Evolutionary conservation across 352 stramenopile species (phyloP).

Genomic region (Phytopythium montanum): DNA sequence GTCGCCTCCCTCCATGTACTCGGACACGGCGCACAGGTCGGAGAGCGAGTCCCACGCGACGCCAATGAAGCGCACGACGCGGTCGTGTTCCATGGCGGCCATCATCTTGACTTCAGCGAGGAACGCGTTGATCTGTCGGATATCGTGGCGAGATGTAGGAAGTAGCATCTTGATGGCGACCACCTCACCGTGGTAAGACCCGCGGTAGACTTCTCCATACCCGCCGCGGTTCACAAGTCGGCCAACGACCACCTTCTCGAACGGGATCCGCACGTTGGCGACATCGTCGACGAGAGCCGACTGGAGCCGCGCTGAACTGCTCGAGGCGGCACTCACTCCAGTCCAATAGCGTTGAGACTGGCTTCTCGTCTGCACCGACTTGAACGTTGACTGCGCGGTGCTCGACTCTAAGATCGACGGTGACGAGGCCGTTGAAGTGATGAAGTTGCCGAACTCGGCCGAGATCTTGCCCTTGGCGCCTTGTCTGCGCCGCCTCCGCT

Average conservation of each 20-base stretch:
- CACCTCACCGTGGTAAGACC: conserved; percentile 11
- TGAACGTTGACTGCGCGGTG: not conserved
- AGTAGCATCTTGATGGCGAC: conserved; percentile 21
- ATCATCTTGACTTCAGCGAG: conserved; percentile 23
- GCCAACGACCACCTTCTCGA: conserved; percentile 7
- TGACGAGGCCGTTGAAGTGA: not conserved
- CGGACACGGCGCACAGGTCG: too few relatives aligned
- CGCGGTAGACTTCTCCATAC: conserved; percentile 23
- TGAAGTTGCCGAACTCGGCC: not conserved
- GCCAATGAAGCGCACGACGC: conserved; percentile 32
- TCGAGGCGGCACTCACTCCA: not conserved
- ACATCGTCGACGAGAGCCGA: conserved; percentile 14
- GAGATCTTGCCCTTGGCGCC: not conserved
- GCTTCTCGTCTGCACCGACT: not conserved
- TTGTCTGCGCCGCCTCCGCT: not conserved
- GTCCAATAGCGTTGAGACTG: not conserved
- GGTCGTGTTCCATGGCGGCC: conserved; percentile 25
- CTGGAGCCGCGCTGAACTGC: not conserved
- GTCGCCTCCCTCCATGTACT: too few relatives aligned
- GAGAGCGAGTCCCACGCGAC: conserved; percentile 44
- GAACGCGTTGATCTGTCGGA: conserved; percentile 14
- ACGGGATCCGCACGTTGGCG: conserved; percentile 8
- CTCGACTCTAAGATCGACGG: not conserved
- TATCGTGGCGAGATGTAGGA: conserved; percentile 6
- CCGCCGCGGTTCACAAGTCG: conserved; percentile 11